Evolutionary conservation across 169 alveolate genomes (phyloP).

Genomic region (Ichthyophthirius multifiliis): DNA sequence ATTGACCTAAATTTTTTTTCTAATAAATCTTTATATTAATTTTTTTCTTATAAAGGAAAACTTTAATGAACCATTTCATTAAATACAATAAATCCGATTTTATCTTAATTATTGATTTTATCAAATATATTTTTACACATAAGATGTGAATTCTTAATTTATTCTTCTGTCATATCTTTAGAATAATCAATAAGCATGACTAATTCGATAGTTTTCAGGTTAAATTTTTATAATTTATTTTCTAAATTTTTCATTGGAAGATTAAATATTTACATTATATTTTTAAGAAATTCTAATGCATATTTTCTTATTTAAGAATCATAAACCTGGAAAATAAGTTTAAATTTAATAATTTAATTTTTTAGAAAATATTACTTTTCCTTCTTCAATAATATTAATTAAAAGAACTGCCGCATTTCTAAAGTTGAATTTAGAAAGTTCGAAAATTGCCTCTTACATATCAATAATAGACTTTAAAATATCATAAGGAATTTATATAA

Average conservation of each 20-base stretch:
- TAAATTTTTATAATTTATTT: constrained; percentile 8
- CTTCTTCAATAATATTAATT: background rate
- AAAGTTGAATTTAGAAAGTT: background rate
- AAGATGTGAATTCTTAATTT: constrained; percentile 20
- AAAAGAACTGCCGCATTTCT: background rate
- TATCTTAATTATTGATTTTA: constrained; percentile 3
- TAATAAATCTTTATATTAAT: constrained; percentile 14
- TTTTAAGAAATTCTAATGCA: background rate
- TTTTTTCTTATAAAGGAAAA: constrained; percentile 9
- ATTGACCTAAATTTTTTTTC: constrained; percentile 21
- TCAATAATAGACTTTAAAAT: constrained; percentile 7
- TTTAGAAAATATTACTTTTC: too few species aligned
- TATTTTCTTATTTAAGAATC: constrained; percentile 22
- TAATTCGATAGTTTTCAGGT: constrained; percentile 14
- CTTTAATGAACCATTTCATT: constrained; percentile 32
- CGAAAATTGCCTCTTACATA: background rate
- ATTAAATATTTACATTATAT: constrained; percentile 13
- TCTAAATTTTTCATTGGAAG: background rate
- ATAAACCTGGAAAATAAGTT: too few species aligned
- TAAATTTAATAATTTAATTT: too few species aligned
- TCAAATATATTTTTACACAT: constrained; percentile 16
- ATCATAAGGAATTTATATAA: constrained; percentile 2
- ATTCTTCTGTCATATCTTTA: constrained; percentile 27
- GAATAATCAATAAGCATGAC: constrained; percentile 38
- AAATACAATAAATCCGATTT: constrained; percentile 25